Conservation (phyloP, 2,329 filamentous ascomycete genomes). For the Sporothrix schenckii region DNA sequence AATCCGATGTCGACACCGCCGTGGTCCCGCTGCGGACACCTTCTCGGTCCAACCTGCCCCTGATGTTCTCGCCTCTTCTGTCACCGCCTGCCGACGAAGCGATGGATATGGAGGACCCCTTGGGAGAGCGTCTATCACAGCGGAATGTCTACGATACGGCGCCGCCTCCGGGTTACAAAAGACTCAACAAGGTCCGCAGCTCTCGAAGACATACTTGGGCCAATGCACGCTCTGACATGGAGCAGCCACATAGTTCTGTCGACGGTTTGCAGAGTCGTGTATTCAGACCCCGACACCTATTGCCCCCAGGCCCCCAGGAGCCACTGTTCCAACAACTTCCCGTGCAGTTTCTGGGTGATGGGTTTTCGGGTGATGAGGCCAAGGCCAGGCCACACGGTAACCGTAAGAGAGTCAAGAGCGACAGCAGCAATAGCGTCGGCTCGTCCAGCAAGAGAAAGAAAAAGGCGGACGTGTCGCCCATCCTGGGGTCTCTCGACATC, state of each 20-base stretch:
- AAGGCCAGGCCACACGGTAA: neutral
- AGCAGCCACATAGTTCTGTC: neutral
- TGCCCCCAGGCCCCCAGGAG: neutral
- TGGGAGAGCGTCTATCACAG: neutral
- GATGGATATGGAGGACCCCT: neutral
- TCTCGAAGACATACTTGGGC: neutral
- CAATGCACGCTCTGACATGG: neutral
- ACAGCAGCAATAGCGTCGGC: constrained; percentile 9
- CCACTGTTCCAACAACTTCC: neutral
- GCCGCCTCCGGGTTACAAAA: constrained; percentile 35
- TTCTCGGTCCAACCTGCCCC: neutral
- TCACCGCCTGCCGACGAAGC: neutral
- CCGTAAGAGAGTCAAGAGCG: neutral
- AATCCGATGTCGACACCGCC: neutral
- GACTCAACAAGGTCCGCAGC: constrained; percentile 26
- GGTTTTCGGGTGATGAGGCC: constrained; percentile 35
- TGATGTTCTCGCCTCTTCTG: neutral
- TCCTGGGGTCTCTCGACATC: constrained; percentile 32
- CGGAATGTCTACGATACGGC: constrained; percentile 29
- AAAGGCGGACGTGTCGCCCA: constrained; percentile 17
- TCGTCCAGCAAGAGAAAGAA: constrained; percentile 26
- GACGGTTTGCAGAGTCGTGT: neutral
- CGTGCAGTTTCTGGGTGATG: constrained; percentile 28
- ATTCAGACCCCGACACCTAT: neutral
- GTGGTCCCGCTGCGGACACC: neutral